These are phyloP conservation scores for Apiospora malaysiana DNA, from an alignment of 2,329 filamentous ascomycete species.

Conservation along the genomic window DNA sequence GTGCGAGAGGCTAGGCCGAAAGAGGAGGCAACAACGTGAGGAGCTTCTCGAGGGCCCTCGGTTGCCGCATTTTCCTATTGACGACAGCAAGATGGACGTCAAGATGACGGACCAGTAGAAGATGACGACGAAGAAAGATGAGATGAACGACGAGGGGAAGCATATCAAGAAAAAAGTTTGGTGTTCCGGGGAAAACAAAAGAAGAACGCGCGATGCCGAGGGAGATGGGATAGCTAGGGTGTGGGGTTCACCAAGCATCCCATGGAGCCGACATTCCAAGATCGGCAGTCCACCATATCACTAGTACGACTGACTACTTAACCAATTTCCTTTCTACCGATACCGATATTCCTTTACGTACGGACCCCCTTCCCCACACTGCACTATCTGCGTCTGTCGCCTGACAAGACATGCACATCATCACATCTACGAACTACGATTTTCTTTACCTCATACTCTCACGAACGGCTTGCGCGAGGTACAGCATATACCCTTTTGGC, in stretches of 20 bases:
- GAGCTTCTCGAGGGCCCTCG: slow-evolving; percentile 31
- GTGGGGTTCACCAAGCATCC: slow-evolving; percentile 16
- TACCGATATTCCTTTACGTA: slow-evolving; percentile 17
- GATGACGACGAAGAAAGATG: slow-evolving; percentile 9
- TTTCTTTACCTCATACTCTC: slow-evolving; percentile 29
- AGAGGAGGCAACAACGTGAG: slow-evolving; percentile 41
- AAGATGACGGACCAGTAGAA: slow-evolving; percentile 21
- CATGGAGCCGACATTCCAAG: slow-evolving; percentile 17
- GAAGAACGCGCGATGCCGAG: slow-evolving; percentile 3
- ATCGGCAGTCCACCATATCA: slow-evolving; percentile 12
- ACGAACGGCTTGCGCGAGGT: slow-evolving; percentile 29
- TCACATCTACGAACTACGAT: slow-evolving; percentile 26
- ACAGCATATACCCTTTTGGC: slow-evolving; percentile 32
- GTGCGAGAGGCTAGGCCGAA: slow-evolving; percentile 77
- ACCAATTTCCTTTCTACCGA: slow-evolving; percentile 15
- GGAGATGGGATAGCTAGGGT: slow-evolving; percentile 14
- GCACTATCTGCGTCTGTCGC: not conserved
- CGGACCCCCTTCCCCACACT: slow-evolving; percentile 19
- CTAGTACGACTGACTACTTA: slow-evolving; percentile 1
- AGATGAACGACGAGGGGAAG: not conserved
- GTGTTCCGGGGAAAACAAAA: slow-evolving; percentile 2
- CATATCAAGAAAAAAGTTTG: not conserved
- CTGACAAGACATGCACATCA: not conserved
- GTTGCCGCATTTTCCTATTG: slow-evolving; percentile 8
- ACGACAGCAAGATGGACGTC: slow-evolving; percentile 24